These are phyloP conservation scores for Gossypium davidsonii DNA, from an alignment of 441 rosid genomes.

Conservation along the genomic window DNA sequence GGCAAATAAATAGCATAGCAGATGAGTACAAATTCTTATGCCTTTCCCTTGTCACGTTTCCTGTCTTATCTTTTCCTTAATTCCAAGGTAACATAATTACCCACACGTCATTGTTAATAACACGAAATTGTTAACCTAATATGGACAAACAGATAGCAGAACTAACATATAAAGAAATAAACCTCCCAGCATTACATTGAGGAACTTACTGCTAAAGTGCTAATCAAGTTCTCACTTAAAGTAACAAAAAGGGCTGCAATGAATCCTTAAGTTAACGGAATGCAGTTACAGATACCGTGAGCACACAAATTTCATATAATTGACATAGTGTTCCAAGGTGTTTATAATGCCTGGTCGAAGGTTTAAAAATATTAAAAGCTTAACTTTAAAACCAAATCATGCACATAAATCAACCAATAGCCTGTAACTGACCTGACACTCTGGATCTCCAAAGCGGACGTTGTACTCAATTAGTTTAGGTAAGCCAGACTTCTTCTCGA, in stretches of 20 bases:
- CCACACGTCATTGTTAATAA: neutral
- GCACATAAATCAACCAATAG: neutral
- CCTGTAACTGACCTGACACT: slow-evolving; percentile 69
- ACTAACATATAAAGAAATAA: neutral
- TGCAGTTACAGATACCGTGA: neutral
- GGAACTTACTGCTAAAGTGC: neutral
- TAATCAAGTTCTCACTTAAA: neutral
- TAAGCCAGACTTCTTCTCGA: slow-evolving; percentile 79
- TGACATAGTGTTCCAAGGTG: neutral
- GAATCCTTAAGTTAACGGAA: neutral
- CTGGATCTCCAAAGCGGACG: slow-evolving; percentile 97
- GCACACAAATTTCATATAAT: neutral
- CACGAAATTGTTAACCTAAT: neutral
- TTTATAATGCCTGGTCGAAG: neutral
- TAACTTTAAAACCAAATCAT: neutral
- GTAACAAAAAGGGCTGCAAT: neutral
- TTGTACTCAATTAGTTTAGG: slow-evolving; percentile 95
- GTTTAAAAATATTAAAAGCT: neutral
- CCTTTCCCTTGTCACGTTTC: neutral
- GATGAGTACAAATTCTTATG: neutral
- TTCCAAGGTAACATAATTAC: neutral
- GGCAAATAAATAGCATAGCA: neutral
- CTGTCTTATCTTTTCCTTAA: neutral
- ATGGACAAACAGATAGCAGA: neutral
- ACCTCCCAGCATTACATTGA: neutral